Conservation (phyloP, 2,329 filamentous ascomycete genomes). For the Talaromyces islandicus region DNA sequence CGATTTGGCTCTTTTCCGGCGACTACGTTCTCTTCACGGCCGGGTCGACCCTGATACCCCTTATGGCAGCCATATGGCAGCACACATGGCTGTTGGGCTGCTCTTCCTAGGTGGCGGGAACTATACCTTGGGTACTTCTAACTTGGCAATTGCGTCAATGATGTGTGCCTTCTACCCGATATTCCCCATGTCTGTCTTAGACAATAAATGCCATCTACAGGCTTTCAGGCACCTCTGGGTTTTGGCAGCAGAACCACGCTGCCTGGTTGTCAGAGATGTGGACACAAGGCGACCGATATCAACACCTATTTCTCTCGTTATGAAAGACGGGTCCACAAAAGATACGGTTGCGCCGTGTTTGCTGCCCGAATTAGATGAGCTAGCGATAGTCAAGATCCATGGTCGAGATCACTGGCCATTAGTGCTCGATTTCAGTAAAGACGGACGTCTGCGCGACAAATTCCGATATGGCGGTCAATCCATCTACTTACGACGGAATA, state of each 20-base stretch:
- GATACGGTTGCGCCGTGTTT: conserved; percentile 51
- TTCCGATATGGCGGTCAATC: conserved; percentile 64
- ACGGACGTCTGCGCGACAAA: conserved; percentile 55
- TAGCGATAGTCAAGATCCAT: conserved; percentile 32
- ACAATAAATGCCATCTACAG: conserved; percentile 91
- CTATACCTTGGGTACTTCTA: conserved; percentile 81
- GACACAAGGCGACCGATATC: conserved; percentile 74
- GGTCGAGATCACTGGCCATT: conserved; percentile 72
- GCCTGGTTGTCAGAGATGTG: conserved; percentile 79
- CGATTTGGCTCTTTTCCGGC: conserved; percentile 76
- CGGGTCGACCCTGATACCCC: conserved; percentile 76
- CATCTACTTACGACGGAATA: conserved; percentile 66
- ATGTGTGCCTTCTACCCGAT: conserved; percentile 91
- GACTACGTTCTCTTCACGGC: conserved; percentile 81
- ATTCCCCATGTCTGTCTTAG: conserved; percentile 81
- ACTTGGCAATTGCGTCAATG: conserved; percentile 78
- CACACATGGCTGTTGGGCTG: conserved; percentile 84
- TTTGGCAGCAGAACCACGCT: conserved; percentile 81
- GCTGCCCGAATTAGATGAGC: conserved; percentile 40
- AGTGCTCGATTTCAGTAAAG: conserved; percentile 64
- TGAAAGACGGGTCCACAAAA: conserved; percentile 39
- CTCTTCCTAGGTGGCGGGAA: conserved; percentile 91
- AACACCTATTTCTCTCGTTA: conserved; percentile 62
- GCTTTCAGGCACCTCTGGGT: conserved; percentile 98
- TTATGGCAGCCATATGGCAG: conserved; percentile 89